Conservation (phyloP, 176 grass and related monocot species). For the Themeda triandra region DNA sequence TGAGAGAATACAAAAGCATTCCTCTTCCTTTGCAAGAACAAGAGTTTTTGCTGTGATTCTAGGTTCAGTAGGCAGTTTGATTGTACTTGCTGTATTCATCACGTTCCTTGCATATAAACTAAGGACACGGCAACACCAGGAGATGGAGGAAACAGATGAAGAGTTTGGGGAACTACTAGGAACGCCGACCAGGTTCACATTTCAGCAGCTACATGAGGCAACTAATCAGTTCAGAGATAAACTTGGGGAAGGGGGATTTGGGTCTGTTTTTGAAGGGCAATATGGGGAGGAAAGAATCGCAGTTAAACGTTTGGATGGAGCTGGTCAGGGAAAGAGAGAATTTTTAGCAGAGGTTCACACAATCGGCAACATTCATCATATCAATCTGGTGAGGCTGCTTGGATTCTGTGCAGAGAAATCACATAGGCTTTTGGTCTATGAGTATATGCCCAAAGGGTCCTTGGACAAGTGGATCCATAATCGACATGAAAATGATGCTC, state of each 20-base stretch:
- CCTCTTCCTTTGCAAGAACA: neutral
- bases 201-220: slow-evolving; percentile 20
- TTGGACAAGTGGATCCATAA: slow-evolving; percentile 50
- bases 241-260: slow-evolving; percentile 33
- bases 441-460: slow-evolving; percentile 50
- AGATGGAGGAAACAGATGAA: neutral
- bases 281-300: neutral
- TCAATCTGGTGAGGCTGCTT: slow-evolving; percentile 47
- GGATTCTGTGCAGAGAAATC: slow-evolving; percentile 53
- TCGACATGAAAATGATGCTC: neutral
- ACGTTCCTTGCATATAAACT: neutral
- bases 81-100: neutral
- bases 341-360: slow-evolving; percentile 55
- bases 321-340: slow-evolving; percentile 31
- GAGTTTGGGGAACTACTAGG: slow-evolving; percentile 1
- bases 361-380: slow-evolving; percentile 53
- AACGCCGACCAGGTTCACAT: slow-evolving; percentile 7
- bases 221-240: neutral
- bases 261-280: slow-evolving; percentile 28
- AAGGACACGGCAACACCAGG: neutral
- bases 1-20: neutral
- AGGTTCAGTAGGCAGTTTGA: neutral
- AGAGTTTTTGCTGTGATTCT: neutral
- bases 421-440: slow-evolving; percentile 41
- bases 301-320: slow-evolving; percentile 34